Base-by-base conservation (phyloP, 306 rosid species). In the Corylus americana region DNA sequence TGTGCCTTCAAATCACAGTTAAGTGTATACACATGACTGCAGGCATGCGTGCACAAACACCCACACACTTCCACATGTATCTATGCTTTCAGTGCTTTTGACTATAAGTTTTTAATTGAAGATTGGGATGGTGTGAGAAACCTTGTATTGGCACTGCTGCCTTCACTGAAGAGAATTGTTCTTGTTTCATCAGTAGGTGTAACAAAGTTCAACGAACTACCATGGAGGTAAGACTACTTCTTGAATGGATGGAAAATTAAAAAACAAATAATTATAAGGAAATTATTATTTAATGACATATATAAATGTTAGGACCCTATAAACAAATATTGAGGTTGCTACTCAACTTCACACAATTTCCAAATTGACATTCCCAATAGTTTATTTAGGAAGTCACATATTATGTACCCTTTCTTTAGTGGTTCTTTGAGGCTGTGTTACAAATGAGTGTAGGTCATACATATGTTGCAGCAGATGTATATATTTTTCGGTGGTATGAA, bases 51-150 rank as follows among this genome's bases (percentile, higher is more conserved):
- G 25, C 62, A 35, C 70, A 73, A 37, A 68, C 55, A 17, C 12
- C 35, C 55, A 37, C 31, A 14, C 13, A 31, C 45, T 8, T 16
- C 3, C 29, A 27, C n/a, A 3, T 55, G 22, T 8, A 47, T 25
- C 39, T 29, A 48, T 73, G 69, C 58, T 72, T 78, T 76, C 77
- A 4, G 2, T 48, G 50, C 16, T 71, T 83, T 61, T 79, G 69
- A 45, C 82, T 77, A 2, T 42, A 3, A 3, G 53, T 72, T 48
- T 55, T 81, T 79, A 69, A 77, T 81, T 84, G 88, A 85, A 94
- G 98, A 94, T 91, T 94, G 98, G 97, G 92, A 87, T 74, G 98
- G 98, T 78, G 97, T 90, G 84, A 94, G 87, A 83, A 94, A 94
- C 85, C 88, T 94, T 74, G 76, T 94, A 72, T 88, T 97, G 72